A percentile compares a stretch with the other conserved stretches of the same genome.
Conservation (phyloP, 2,329 filamentous ascomycete genomes). For the Akanthomyces uredinophilus region DNA sequence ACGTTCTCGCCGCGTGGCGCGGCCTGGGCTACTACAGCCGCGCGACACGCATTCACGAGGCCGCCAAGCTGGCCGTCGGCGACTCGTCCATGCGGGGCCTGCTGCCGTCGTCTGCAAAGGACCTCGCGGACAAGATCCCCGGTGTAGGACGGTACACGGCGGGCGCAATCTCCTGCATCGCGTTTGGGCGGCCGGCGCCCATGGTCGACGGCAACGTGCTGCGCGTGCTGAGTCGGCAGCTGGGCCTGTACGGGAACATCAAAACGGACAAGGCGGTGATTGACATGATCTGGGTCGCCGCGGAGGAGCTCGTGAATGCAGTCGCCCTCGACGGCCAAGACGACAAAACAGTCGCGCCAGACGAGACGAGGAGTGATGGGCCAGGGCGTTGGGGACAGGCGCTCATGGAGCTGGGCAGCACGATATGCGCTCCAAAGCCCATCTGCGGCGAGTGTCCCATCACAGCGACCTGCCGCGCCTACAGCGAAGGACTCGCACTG, state of each 20-base stretch:
- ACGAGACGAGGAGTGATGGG: constrained; percentile 37
- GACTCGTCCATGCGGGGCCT: constrained; percentile 40
- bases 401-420: constrained; percentile 61
- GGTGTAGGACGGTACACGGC: constrained; percentile 60
- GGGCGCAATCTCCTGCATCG: constrained; percentile 57
- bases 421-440: constrained; percentile 55
- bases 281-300: constrained; percentile 54
- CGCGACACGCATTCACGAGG: constrained; percentile 55
- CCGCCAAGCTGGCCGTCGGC: constrained; percentile 45
- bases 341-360: constrained; percentile 17
- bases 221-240: constrained; percentile 54
- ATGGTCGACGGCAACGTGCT: constrained; percentile 62
- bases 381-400: constrained; percentile 60
- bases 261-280: constrained; percentile 50
- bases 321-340: constrained; percentile 32
- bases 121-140: constrained; percentile 47
- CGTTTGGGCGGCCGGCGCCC: constrained; percentile 53
- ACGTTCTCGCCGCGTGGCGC: constrained; percentile 55
- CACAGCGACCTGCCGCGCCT: constrained; percentile 45
- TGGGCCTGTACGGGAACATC: constrained; percentile 51
- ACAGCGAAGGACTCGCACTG: constrained; percentile 39
- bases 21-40: constrained; percentile 61
- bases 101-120: constrained; percentile 42
- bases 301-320: constrained; percentile 48
- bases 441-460: constrained; percentile 50